Evolutionary conservation across 2,329 filamentous ascomycete genomes (phyloP).

Genomic region (Nemania sp.): DNA sequence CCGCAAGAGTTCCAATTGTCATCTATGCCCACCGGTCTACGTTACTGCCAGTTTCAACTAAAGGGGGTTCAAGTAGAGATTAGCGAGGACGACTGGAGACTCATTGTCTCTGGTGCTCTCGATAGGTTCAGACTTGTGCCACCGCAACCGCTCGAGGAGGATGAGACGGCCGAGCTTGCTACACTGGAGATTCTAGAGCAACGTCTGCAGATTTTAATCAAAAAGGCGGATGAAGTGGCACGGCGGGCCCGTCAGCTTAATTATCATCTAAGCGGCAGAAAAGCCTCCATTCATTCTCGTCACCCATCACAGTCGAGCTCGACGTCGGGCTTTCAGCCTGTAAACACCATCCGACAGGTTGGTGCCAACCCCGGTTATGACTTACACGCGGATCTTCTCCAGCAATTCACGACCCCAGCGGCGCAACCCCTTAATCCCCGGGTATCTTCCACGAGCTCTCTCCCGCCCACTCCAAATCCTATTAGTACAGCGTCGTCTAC

Average conservation of each 20-base stretch:
- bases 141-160: conserved; percentile 83
- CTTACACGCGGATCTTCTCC: conserved; percentile 66
- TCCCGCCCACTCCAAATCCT: conserved; percentile 50
- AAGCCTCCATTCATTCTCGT: conserved; percentile 76
- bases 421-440: conserved; percentile 44
- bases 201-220: conserved; percentile 80
- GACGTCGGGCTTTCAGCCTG: conserved; percentile 53
- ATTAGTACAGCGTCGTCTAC: conserved; percentile 48
- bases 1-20: conserved; percentile 81
- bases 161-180: conserved; percentile 86
- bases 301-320: conserved; percentile 59
- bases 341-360: conserved; percentile 49
- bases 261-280: conserved; percentile 80
- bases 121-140: conserved; percentile 80
- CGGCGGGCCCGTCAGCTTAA: conserved; percentile 78
- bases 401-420: conserved; percentile 61
- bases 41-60: conserved; percentile 83
- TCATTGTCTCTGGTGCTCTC: conserved; percentile 85
- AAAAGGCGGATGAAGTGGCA: conserved; percentile 80
- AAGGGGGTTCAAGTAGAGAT: conserved; percentile 88
- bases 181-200: conserved; percentile 87
- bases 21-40: conserved; percentile 74
- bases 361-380: conserved; percentile 56
- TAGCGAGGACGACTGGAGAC: conserved; percentile 85
- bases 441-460: conserved; percentile 47